A percentile compares a stretch with the other conserved stretches of the same genome.
These are phyloP conservation scores for Durusdinium trenchii DNA, from an alignment of 73 alveolate species.

Conservation along the genomic window DNA sequence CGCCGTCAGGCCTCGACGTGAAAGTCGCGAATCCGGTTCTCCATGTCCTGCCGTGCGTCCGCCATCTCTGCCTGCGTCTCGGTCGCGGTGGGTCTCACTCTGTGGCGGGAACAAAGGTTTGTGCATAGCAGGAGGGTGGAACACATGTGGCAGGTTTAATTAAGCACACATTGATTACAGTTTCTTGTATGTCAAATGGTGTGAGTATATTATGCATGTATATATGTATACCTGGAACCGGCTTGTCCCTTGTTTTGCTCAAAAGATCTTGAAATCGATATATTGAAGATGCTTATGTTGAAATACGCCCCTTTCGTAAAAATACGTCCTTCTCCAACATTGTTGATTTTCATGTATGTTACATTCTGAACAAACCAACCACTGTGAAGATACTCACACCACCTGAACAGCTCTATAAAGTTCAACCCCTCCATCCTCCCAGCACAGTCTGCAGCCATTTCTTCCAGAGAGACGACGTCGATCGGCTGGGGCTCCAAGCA, in stretches of 20 bases:
- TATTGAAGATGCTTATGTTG: background rate
- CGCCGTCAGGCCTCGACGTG: constrained; percentile 45
- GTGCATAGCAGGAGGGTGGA: too few relatives aligned
- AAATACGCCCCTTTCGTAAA: background rate
- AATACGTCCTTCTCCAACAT: background rate
- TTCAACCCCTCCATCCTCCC: background rate
- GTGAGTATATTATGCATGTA: too few relatives aligned
- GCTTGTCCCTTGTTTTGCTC: background rate
- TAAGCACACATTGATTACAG: too few relatives aligned
- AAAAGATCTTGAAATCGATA: background rate
- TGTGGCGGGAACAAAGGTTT: too few relatives aligned
- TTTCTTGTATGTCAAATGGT: too few relatives aligned
- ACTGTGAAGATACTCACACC: background rate
- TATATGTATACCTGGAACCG: background rate
- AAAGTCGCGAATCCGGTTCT: constrained; percentile 91
- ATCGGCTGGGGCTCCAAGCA: background rate
- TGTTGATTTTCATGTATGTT: background rate
- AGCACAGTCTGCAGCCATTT: background rate
- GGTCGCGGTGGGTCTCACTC: too few relatives aligned
- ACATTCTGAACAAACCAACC: too few relatives aligned
- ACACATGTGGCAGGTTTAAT: too few relatives aligned
- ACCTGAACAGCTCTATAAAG: background rate
- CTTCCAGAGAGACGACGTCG: background rate
- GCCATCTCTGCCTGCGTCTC: constrained; percentile 94
- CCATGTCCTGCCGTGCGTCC: constrained; percentile 94